phyloP scores from a whole-genome alignment of 768 basidiomycete genomes.

The Kwoniella mangroviensis region DNA sequence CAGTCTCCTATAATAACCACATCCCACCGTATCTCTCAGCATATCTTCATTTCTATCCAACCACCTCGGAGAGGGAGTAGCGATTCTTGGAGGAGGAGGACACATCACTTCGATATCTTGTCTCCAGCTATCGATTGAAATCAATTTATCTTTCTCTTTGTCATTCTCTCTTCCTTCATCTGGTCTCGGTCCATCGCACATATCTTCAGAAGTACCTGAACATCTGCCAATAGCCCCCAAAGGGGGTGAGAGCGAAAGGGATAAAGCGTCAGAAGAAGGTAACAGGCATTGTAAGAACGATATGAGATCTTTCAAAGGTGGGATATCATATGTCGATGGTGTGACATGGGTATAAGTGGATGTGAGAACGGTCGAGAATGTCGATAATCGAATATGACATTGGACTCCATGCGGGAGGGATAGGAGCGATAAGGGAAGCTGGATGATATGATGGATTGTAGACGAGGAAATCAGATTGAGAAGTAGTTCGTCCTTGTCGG shows the following conservation, averaged over 20 bases:
- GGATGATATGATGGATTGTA: conserved; percentile 5
- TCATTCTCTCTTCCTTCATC: not conserved
- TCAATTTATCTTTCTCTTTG: not conserved
- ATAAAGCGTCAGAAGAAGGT: conserved; percentile 14
- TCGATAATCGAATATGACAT: not conserved
- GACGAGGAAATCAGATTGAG: not conserved
- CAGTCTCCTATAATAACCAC: conserved; percentile 18
- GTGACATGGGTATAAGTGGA: not conserved
- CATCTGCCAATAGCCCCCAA: not conserved
- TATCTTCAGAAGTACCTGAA: conserved; percentile 1
- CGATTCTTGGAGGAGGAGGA: not conserved
- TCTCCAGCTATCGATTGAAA: not conserved
- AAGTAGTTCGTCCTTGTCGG: not conserved
- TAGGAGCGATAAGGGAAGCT: conserved; percentile 20
- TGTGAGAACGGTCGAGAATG: conserved; percentile 14
- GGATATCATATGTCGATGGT: not conserved
- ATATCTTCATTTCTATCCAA: conserved; percentile 23
- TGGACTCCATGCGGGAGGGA: not conserved
- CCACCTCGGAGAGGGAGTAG: conserved; percentile 8
- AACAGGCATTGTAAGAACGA: conserved; percentile 20
- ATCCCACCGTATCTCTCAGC: conserved; percentile 18
- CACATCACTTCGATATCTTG: not conserved
- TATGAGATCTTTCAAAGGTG: conserved; percentile 10
- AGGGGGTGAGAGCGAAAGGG: not conserved
- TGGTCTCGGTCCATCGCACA: not conserved